Evolutionary conservation across 208 protist genomes (phyloP), one percentile per base, ranked within the genome.

Genomic region (Leishmania tropica): DNA sequence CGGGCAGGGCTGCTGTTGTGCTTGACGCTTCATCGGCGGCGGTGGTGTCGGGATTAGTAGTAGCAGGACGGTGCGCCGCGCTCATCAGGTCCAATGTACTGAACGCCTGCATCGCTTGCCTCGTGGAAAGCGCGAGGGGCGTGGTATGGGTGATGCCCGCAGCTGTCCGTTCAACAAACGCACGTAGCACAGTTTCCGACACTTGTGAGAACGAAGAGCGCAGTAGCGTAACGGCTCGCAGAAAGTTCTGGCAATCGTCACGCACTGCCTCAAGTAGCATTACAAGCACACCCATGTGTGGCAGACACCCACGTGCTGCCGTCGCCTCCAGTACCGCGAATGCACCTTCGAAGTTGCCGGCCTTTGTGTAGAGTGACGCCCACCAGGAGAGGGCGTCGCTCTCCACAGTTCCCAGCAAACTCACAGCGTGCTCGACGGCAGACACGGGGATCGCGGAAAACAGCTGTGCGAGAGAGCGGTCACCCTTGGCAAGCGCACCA

Each of bases 161-260:
- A 21, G 75, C 78, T 21, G 80, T 70, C 3, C 92, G 87, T 60
- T 96, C 92, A 13, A 91, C 88, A 83, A 92, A 96, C 3, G 92
- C 90, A 47, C 90, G 87, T 42, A 93, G 91, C 2, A 94, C 89
- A 31, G 88, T 81, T 0, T 85, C 81, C 0, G 89, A 78, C 40
- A 87, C 83, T 19, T 72, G 73, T 13, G 87, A 24, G 68, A 88
- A 94, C 31, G 87, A 53, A 37, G 19, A 53, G 15, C 72, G 80
- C 15, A 93, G 40, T 53, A 87, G 79, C 28, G 80, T 35, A 21
- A 92, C 85, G 42, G 74, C 84, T 5, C 79, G 85, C 37, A 71
- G 65, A 37, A 86, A 73, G 28, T 40, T 64, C 67, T 65, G 79
- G 53, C 40, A 62, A 47, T 76, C 71, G 62, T 81, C 68, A 37